Percentiles rank a stretch among this genome's conserved stretches.
These are phyloP conservation scores for Acanthochlamys bracteata DNA, from an alignment of 106 monocot genomes.

Conservation along the genomic window DNA sequence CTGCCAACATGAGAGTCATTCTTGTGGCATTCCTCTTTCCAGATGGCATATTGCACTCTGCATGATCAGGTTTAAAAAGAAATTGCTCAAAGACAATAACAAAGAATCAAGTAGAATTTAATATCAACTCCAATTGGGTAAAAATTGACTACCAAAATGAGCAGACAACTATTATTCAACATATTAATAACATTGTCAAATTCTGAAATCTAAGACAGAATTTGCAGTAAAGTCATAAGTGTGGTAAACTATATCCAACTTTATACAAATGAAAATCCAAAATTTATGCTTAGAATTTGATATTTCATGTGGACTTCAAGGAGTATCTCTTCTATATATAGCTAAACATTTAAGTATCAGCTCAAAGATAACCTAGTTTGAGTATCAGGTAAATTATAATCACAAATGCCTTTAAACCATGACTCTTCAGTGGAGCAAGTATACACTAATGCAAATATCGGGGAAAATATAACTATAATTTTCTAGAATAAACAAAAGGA, in stretches of 20 bases:
- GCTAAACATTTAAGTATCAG: neutral
- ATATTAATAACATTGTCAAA: no score
- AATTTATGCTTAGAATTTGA: no score
- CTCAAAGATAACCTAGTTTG: neutral
- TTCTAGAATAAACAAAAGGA: neutral
- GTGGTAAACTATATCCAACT: no score
- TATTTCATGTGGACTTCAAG: no score
- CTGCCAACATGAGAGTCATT: constrained; percentile 92
- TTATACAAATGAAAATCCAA: no score
- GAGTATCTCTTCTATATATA: neutral
- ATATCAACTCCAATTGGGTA: neutral
- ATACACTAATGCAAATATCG: neutral
- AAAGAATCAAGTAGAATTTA: neutral
- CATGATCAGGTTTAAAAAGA: constrained; percentile 8
- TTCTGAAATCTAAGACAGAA: no score
- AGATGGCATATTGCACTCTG: constrained; percentile 76
- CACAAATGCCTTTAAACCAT: neutral
- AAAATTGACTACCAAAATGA: neutral
- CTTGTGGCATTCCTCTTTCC: constrained; percentile 68
- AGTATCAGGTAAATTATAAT: neutral
- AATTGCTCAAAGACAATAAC: neutral
- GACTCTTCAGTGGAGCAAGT: neutral
- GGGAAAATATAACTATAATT: neutral
- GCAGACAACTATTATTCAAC: no score
- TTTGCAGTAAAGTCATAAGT: no score